Percentiles rank a stretch among this genome's conserved stretches.
Evolutionary conservation across 2,329 filamentous ascomycete genomes (phyloP).

Genomic region (Xylariaceae sp.): DNA sequence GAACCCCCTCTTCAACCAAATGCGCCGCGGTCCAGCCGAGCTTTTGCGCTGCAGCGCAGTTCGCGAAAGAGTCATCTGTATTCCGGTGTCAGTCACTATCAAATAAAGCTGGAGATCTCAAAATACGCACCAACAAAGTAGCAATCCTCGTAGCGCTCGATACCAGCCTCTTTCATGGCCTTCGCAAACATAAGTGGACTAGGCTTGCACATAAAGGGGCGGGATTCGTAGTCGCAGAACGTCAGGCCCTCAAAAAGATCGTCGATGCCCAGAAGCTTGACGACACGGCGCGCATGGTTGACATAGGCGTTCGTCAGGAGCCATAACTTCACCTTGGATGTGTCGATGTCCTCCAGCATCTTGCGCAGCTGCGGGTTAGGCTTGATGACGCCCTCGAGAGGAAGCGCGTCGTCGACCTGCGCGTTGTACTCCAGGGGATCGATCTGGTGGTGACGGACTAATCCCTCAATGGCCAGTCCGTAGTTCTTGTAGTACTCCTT

Average conservation of each 20-base stretch:
- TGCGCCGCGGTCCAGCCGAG: constrained; percentile 85
- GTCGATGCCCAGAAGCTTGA: constrained; percentile 73
- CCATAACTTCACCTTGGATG: constrained; percentile 79
- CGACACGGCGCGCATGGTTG: constrained; percentile 77
- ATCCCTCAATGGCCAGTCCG: constrained; percentile 91
- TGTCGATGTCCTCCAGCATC: constrained; percentile 78
- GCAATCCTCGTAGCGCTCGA: constrained; percentile 63
- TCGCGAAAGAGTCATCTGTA: constrained; percentile 78
- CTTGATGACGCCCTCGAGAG: constrained; percentile 77
- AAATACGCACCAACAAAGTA: constrained; percentile 77
- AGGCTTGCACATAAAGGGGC: constrained; percentile 82
- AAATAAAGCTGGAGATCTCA: background rate
- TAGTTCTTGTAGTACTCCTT: constrained; percentile 93
- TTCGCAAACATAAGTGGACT: constrained; percentile 76
- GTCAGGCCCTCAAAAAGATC: constrained; percentile 93
- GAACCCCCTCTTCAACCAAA: constrained; percentile 71
- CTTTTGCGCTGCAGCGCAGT: constrained; percentile 69
- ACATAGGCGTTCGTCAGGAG: constrained; percentile 95
- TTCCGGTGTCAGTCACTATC: background rate
- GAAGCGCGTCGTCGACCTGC: constrained; percentile 90
- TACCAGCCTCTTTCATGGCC: constrained; percentile 79
- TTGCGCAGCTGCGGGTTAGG: constrained; percentile 69
- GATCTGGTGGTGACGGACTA: constrained; percentile 91
- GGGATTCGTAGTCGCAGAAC: constrained; percentile 78
- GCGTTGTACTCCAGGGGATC: constrained; percentile 91